These are phyloP conservation scores for Hibiscus tridactylites DNA, from an alignment of 345 rosid genomes.

Conservation along the genomic window DNA sequence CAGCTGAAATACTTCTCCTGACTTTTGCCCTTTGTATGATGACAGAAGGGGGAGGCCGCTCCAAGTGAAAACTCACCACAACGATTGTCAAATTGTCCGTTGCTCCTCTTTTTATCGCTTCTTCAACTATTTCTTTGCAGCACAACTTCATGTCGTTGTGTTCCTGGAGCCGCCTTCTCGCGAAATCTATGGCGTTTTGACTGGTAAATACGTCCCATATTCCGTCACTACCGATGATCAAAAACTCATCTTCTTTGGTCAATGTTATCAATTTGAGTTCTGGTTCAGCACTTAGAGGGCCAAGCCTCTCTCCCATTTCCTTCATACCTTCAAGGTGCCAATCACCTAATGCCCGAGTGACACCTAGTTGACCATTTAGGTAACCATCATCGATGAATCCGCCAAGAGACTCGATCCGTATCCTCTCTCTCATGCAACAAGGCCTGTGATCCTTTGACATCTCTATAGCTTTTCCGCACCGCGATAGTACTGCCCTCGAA, in stretches of 20 bases:
- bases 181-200: conserved; percentile 70
- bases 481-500: conserved; percentile 74
- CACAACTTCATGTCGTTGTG: conserved; percentile 62
- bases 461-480: conserved; percentile 49
- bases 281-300: conserved; percentile 79
- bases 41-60: conserved; percentile 42
- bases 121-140: conserved; percentile 63
- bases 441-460: conserved; percentile 83
- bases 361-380: conserved; percentile 61
- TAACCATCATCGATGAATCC: conserved; percentile 60
- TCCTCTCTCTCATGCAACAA: conserved; percentile 43
- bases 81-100: conserved; percentile 67
- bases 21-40: conserved; percentile 37
- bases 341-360: conserved; percentile 77
- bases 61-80: conserved; percentile 55
- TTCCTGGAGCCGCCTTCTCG: conserved; percentile 59
- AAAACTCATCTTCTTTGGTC: conserved; percentile 66
- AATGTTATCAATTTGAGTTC: conserved; percentile 55
- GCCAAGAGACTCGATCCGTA: conserved; percentile 56
- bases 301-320: conserved; percentile 25
- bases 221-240: conserved; percentile 75
- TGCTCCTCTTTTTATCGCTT: conserved; percentile 59
- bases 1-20: conserved; percentile 62
- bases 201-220: conserved; percentile 77
- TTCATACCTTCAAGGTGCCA: conserved; percentile 72